phyloP scores from a whole-genome alignment of 1,284 basidiomycete genomes.

The Apiotrichum gracile region DNA sequence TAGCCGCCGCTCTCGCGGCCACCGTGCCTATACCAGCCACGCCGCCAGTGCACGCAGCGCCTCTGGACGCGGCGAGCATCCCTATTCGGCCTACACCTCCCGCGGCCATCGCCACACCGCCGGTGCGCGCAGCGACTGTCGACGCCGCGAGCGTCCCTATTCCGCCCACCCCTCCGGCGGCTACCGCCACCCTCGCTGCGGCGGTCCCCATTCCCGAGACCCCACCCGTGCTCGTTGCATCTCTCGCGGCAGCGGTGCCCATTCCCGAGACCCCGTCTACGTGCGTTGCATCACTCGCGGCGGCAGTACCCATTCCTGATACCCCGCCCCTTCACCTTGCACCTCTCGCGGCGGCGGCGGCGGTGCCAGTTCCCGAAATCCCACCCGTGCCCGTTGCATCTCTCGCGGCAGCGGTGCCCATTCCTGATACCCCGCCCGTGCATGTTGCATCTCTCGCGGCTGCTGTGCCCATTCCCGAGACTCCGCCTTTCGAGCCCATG shows the following conservation, averaged over 20 bases:
- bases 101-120: too few relatives aligned
- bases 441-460: too few relatives aligned
- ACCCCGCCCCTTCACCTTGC: neutral
- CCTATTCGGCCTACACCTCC: too few relatives aligned
- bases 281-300: too few relatives aligned
- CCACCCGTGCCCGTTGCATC: too few relatives aligned
- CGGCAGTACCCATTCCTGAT: neutral
- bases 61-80: too few relatives aligned
- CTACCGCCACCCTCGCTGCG: neutral
- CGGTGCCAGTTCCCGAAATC: neutral
- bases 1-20: too few relatives aligned
- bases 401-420: neutral
- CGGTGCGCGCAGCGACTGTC: too few relatives aligned
- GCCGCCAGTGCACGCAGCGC: too few relatives aligned
- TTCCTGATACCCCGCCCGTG: neutral
- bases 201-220: neutral
- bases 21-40: too few relatives aligned
- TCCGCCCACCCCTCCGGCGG: neutral
- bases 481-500: neutral
- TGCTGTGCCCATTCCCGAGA: neutral
- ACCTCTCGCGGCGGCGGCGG: neutral
- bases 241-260: neutral
- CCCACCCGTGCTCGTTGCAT: too few relatives aligned
- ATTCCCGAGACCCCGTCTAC: neutral
- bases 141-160: neutral